Evolutionary conservation across 805 yeast genomes (phyloP).

Genomic region (Saccharomyces jurei): DNA sequence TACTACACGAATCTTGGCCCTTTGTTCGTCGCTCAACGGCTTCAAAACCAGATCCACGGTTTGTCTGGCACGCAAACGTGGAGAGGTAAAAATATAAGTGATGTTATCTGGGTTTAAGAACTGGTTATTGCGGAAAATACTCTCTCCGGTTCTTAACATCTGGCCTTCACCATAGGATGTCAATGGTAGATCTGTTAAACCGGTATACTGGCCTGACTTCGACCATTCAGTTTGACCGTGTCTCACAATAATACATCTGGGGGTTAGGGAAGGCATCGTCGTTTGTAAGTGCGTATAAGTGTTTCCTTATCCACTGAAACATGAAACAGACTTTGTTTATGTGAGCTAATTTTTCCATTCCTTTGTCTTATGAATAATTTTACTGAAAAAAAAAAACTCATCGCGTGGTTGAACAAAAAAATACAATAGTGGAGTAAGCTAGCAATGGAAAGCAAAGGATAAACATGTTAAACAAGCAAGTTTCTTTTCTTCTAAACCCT

Average conservation of each 20-base stretch:
- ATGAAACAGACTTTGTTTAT: background rate
- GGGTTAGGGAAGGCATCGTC: constrained; percentile 35
- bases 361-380: background rate
- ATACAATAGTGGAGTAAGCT: background rate
- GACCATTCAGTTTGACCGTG: constrained; percentile 97
- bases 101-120: constrained; percentile 58
- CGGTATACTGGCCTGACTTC: constrained; percentile 84
- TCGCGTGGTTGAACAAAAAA: background rate
- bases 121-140: constrained; percentile 51
- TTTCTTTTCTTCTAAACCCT: background rate
- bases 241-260: constrained; percentile 65
- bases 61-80: constrained; percentile 69
- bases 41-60: constrained; percentile 62
- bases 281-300: constrained; percentile 9
- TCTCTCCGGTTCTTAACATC: constrained; percentile 64
- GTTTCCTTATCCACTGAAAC: background rate
- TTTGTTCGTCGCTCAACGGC: constrained; percentile 37
- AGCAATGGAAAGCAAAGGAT: background rate
- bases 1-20: constrained; percentile 36
- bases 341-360: background rate
- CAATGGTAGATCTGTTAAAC: constrained; percentile 71
- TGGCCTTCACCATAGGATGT: constrained; percentile 73
- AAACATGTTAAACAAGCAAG: background rate
- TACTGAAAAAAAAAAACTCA: background rate
- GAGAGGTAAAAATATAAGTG: constrained; percentile 66